phyloP scores from a whole-genome alignment of 2,329 filamentous ascomycete genomes.

The Aspergillus amoenus region DNA sequence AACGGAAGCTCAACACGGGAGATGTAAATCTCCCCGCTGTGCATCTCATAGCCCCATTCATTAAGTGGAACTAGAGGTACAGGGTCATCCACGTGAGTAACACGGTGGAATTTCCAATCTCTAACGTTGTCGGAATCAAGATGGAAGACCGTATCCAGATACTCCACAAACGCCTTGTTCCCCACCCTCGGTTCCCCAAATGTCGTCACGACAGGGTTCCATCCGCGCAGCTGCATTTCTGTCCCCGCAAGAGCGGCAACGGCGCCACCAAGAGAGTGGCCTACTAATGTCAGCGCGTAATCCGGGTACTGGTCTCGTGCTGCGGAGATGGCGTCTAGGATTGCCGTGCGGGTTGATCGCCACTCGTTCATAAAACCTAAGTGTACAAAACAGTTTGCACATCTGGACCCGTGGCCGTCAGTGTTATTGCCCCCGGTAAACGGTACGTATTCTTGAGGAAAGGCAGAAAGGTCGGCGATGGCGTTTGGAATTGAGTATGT shows the following conservation, averaged over 20 bases:
- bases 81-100: conserved; percentile 85
- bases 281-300: conserved; percentile 75
- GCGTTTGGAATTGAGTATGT: conserved; percentile 94
- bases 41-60: conserved; percentile 85
- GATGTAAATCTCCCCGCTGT: conserved; percentile 87
- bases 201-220: conserved; percentile 76
- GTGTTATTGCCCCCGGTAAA: conserved; percentile 59
- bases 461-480: conserved; percentile 82
- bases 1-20: conserved; percentile 69
- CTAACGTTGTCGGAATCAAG: conserved; percentile 24
- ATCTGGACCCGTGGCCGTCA: conserved; percentile 54
- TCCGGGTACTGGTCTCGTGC: conserved; percentile 63
- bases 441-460: conserved; percentile 86
- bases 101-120: conserved; percentile 61
- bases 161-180: conserved; percentile 53
- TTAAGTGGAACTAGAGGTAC: conserved; percentile 80
- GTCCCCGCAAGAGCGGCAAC: conserved; percentile 84
- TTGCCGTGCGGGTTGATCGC: conserved; percentile 67
- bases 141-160: conserved; percentile 55
- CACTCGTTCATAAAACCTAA: conserved; percentile 85
- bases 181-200: conserved; percentile 80
- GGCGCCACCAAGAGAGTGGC: conserved; percentile 89
- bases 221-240: conserved; percentile 76
- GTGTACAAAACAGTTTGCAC: conserved; percentile 88
- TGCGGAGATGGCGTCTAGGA: conserved; percentile 66